Evolutionary conservation across 805 yeast genomes (phyloP), one percentile per base, ranked within the genome.

Genomic region (Barnettozyma salicaria): DNA sequence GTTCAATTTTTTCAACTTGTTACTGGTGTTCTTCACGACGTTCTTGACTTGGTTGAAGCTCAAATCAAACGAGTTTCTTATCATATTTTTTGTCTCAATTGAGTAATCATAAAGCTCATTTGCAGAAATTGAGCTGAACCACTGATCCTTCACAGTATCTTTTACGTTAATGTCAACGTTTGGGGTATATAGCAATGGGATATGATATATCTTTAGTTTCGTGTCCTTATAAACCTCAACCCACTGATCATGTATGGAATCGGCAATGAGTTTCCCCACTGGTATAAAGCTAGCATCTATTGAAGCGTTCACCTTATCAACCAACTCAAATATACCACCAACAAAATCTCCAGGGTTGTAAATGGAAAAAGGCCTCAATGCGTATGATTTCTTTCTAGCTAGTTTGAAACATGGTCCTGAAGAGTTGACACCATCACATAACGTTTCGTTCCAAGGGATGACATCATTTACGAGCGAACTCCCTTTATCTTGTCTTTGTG

Each of bases 301-400:
- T 4, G 36, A 27, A 18, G 36, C 41, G 21, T 33, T 33, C n/a
- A 30, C n/a, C 25, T 25, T 33, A 14, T 3, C 24, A 37, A 72
- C 64, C 31, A 33, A 19, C 14, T 60, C 61, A 50, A 62, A 76
- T 4, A 76, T 45, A 1, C 71, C 79, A 3, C 80, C 82, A 1
- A 76, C 67, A 40, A 65, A 63, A 0, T 72, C 62, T 14, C 61
- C 58, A 1, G 79, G 78, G 11, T 67, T 52, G 48, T 56, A 73
- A 13, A 70, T 51, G 2, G 66, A 59, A 5, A 66, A 35, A 19
- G 61, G 49, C 34, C 71, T 55, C 19, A 52, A 58, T 5, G 70
- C 70, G 40, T 63, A 70, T 38, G 61, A 57, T 39, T 64, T 63
- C 22, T 72, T 55, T 36, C 81, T 60, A 65, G 63, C 75, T 41